Conservation (phyloP, 495 filamentous ascomycete species). For the Bryoglossum gracile region DNA sequence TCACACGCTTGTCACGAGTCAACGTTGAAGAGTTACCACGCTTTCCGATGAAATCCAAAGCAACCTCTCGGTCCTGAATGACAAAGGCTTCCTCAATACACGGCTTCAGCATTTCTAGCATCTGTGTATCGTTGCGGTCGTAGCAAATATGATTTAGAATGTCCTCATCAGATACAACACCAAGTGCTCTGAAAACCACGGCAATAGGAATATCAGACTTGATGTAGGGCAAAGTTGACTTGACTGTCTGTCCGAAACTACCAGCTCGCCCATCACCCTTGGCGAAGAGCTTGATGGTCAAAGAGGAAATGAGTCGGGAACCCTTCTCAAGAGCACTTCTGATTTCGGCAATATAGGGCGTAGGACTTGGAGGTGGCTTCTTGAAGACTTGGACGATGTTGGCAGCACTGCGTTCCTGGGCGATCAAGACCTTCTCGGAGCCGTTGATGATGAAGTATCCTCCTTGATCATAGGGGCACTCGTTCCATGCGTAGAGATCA, state of each 20-base stretch:
- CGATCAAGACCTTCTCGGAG: conserved; percentile 98
- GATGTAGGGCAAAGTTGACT: conserved; percentile 85
- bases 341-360: conserved; percentile 90
- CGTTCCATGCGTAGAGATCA: conserved; percentile 76
- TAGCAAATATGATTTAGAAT: conserved; percentile 97
- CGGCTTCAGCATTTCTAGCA: conserved; percentile 95
- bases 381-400: conserved; percentile 99
- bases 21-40: conserved; percentile 68
- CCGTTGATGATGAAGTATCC: conserved; percentile 99
- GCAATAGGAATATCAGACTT: conserved; percentile 89
- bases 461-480: conserved; percentile 96
- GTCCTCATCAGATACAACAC: conserved; percentile 95
- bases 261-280: conserved; percentile 77
- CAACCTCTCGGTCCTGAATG: conserved; percentile 93
- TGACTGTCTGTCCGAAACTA: conserved; percentile 84
- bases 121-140: conserved; percentile 86
- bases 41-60: conserved; percentile 91
- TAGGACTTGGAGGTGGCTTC: conserved; percentile 80
- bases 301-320: conserved; percentile 81
- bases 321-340: conserved; percentile 95
- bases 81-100: conserved; percentile 95
- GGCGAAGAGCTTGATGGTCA: conserved; percentile 78
- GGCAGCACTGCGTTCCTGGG: conserved; percentile 92
- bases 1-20: conserved; percentile 78
- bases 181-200: conserved; percentile 90